These are phyloP conservation scores for Mycosphaerella sp. DNA, from an alignment of 2,329 filamentous ascomycete species.

Conservation along the genomic window DNA sequence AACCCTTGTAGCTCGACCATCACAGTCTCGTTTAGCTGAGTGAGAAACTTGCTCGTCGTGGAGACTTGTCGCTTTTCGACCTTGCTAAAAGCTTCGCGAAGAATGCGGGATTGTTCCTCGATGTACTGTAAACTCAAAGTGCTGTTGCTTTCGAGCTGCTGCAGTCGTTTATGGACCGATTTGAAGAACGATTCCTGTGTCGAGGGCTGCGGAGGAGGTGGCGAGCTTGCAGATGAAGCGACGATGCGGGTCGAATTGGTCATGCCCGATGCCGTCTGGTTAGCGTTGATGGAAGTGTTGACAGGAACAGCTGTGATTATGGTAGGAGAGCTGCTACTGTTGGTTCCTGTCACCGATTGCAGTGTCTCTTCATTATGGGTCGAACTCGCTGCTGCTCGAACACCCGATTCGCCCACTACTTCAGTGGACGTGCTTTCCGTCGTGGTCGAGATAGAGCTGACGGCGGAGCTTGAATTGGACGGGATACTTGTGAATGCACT, in stretches of 20 bases:
- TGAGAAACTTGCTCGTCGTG: conserved; percentile 77
- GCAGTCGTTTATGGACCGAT: conserved; percentile 84
- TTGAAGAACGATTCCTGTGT: conserved; percentile 99
- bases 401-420: background rate
- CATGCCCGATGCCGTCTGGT: background rate
- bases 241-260: conserved; percentile 8
- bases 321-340: background rate
- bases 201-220: conserved; percentile 57
- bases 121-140: conserved; percentile 93
- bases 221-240: conserved; percentile 11
- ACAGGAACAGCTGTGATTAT: background rate
- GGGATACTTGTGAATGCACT: background rate
- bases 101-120: conserved; percentile 85
- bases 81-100: conserved; percentile 78
- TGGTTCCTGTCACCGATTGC: background rate
- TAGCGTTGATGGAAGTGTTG: background rate
- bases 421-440: background rate
- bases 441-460: background rate
- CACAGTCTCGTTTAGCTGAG: conserved; percentile 81
- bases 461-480: background rate
- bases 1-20: conserved; percentile 71
- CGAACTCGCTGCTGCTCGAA: background rate
- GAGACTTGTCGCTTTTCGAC: conserved; percentile 80
- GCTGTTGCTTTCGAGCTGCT: conserved; percentile 85
- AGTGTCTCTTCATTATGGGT: background rate